Percentiles rank a stretch among this genome's conserved stretches.
Evolutionary conservation across 352 stramenopile genomes (phyloP).

Genomic region (Blastocystis sp.): DNA sequence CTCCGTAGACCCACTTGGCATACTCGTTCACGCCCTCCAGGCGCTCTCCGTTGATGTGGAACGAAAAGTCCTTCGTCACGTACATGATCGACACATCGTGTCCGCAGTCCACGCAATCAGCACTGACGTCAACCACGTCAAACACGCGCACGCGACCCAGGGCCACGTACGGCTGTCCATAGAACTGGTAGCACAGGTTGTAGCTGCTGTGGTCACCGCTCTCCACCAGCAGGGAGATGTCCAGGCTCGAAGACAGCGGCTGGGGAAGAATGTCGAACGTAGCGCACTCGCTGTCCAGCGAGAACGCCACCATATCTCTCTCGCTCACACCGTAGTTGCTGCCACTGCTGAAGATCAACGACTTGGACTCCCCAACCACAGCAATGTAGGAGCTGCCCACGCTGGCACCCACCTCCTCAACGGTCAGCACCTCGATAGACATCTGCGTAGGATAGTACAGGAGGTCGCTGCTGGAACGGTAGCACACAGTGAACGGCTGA

Average conservation of each 20-base stretch:
- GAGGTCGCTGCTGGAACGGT: conserved; percentile 33
- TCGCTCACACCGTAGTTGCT: conserved; percentile 22
- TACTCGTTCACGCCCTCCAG: not conserved
- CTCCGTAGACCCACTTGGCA: conserved; percentile 57
- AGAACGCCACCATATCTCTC: not conserved
- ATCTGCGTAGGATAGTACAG: conserved; percentile 49
- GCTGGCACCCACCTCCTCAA: not conserved
- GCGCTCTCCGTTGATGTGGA: not conserved
- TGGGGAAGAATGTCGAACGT: not conserved
- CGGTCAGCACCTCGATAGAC: conserved; percentile 17
- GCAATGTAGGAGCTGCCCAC: not conserved
- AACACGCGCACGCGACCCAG: conserved; percentile 2
- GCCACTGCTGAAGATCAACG: not conserved
- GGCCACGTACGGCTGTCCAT: not conserved
- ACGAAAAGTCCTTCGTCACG: conserved; percentile 3
- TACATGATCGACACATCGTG: conserved; percentile 33
- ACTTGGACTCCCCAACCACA: not conserved
- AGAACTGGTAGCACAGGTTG: conserved; percentile 56
- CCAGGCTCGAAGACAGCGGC: not conserved
- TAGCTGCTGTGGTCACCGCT: not conserved
- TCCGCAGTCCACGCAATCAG: not conserved
- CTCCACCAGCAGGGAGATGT: not conserved
- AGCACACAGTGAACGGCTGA: conserved; percentile 18
- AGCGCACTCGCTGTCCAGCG: not conserved
- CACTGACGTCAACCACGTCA: not conserved